Evolutionary conservation across 2,329 filamentous ascomycete genomes (phyloP).

Genomic region (Chaetothyriales sp.): DNA sequence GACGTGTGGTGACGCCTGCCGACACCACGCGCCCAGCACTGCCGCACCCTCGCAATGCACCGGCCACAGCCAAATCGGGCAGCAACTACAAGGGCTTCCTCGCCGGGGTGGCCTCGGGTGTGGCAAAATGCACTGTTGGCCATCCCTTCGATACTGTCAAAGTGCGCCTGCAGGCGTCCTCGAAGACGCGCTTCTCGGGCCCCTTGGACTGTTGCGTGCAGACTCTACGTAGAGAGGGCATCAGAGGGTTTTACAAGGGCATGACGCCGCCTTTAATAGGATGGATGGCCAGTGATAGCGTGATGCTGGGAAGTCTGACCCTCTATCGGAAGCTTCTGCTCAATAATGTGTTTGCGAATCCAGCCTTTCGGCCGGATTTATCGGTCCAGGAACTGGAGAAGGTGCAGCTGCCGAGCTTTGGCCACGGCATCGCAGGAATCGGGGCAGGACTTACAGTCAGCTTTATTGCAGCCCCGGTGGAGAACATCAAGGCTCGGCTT

Average conservation of each 20-base stretch:
- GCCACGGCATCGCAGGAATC: conserved; percentile 77
- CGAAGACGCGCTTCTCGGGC: conserved; percentile 63
- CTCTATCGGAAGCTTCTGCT: conserved; percentile 76
- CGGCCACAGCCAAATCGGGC: background rate
- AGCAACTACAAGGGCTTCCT: conserved; percentile 88
- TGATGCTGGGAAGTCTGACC: conserved; percentile 84
- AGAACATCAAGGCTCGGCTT: conserved; percentile 86
- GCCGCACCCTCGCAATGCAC: background rate
- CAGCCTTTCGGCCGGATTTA: conserved; percentile 25
- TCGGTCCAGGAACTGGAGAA: conserved; percentile 12
- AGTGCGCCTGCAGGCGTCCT: conserved; percentile 81
- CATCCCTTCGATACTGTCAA: conserved; percentile 86
- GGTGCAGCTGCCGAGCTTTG: conserved; percentile 51
- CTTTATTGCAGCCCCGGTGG: conserved; percentile 84
- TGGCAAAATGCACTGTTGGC: conserved; percentile 57
- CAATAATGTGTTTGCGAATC: conserved; percentile 60
- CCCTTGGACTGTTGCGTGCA: conserved; percentile 74
- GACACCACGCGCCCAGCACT: background rate
- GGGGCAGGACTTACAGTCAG: conserved; percentile 80
- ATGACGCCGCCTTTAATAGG: conserved; percentile 82
- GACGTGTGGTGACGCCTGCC: background rate
- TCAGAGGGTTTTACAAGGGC: conserved; percentile 82
- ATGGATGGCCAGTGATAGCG: conserved; percentile 96
- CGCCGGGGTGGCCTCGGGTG: conserved; percentile 86
- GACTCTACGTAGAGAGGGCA: conserved; percentile 73